phyloP scores from a whole-genome alignment of 768 basidiomycete species.

The Leccinum aurantiacum region DNA sequence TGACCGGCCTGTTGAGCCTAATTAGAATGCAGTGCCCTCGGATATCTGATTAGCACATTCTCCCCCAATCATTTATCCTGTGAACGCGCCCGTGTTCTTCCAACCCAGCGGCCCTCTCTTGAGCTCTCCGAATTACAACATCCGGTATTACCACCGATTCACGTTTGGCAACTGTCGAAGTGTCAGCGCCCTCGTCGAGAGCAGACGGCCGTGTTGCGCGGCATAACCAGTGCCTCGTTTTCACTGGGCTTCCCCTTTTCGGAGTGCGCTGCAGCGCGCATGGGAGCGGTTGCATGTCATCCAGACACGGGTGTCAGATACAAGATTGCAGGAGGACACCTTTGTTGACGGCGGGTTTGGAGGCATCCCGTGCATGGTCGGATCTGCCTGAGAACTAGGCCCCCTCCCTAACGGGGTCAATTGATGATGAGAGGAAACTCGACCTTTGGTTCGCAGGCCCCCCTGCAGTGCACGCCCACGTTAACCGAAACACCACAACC shows the following conservation, averaged over 20 bases:
- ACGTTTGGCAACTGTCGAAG: constrained; percentile 3
- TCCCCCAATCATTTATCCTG: constrained; percentile 25
- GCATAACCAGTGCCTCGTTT: constrained; percentile 3
- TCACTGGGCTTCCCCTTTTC: constrained; percentile 7
- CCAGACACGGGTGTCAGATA: constrained; percentile 18
- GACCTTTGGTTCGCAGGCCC: constrained; percentile 17
- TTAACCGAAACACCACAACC: constrained; percentile 20
- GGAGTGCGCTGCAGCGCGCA: constrained; percentile 4
- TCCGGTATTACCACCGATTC: constrained; percentile 10
- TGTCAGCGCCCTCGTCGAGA: constrained; percentile 9
- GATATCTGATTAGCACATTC: constrained; percentile 35
- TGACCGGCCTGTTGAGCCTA: constrained; percentile 33
- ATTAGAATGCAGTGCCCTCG: constrained; percentile 38
- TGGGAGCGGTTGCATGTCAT: constrained; percentile 19
- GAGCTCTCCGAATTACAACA: constrained; percentile 7
- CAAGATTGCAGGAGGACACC: constrained; percentile 3
- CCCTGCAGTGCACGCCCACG: constrained; percentile 9
- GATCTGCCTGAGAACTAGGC: constrained; percentile 32
- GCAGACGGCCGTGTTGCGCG: constrained; percentile 3
- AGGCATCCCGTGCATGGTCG: constrained; percentile 18
- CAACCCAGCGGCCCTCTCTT: constrained; percentile 28
- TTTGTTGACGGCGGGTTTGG: constrained; percentile 18
- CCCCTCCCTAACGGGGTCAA: constrained; percentile 15
- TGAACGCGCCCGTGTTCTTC: constrained; percentile 19
- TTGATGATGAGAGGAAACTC: constrained; percentile 18